Evolutionary conservation across 306 rosid species (phyloP).

Genomic region (Mimosa bimucronata): DNA sequence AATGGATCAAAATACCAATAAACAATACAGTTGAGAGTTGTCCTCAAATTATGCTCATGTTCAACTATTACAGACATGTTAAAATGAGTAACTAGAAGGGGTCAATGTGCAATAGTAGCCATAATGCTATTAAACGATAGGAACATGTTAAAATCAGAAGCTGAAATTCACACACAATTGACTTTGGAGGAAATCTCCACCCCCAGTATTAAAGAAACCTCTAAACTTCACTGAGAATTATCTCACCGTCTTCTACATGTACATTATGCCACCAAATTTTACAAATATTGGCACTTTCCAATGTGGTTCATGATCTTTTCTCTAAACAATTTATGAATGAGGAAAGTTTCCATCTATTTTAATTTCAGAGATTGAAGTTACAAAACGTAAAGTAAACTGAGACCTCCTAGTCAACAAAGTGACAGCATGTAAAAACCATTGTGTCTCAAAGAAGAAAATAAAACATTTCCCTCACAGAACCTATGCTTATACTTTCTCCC

Average conservation of each 20-base stretch:
- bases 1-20: slow-evolving; percentile 3
- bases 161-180: slow-evolving; percentile 18
- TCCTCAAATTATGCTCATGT: not conserved
- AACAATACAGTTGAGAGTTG: slow-evolving; percentile 3
- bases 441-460: slow-evolving; percentile 2
- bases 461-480: slow-evolving; percentile 9
- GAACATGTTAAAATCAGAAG: slow-evolving; percentile 18
- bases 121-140: not conserved
- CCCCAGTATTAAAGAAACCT: slow-evolving; percentile 11
- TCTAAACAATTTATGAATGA: not conserved
- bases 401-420: not conserved
- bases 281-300: not conserved
- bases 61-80: not conserved
- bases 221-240: slow-evolving; percentile 15
- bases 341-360: not conserved
- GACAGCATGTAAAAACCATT: not conserved
- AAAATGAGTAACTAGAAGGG: slow-evolving; percentile 18
- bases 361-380: not conserved
- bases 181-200: not conserved
- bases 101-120: slow-evolving; percentile 5
- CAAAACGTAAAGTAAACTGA: slow-evolving; percentile 13
- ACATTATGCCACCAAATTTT: slow-evolving; percentile 24
- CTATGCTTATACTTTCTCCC: slow-evolving; percentile 7
- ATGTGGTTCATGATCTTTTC: not conserved
- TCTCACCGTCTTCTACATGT: not conserved